Evolutionary conservation across 129 eudicot species (phyloP).

Genomic region (Mikania micrantha): DNA sequence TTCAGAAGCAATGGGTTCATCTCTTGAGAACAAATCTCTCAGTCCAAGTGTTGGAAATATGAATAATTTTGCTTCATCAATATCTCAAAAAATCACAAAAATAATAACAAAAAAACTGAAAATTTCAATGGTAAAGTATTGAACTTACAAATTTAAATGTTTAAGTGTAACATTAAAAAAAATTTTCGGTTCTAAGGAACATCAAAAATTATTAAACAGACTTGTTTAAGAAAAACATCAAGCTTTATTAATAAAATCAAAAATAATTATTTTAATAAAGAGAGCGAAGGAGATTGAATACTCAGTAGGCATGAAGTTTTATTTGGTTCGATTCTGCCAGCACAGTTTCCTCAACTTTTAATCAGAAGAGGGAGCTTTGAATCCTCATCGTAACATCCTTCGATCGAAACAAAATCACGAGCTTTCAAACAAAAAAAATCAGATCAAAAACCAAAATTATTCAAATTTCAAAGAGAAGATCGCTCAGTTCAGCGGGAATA

Average conservation of each 20-base stretch:
- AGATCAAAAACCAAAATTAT: not conserved
- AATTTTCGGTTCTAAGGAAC: no score
- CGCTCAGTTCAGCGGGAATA: not conserved
- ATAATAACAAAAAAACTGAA: no score
- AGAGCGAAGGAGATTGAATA: not conserved
- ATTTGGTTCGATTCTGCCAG: conserved; percentile 57
- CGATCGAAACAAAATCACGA: not conserved
- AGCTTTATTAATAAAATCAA: no score
- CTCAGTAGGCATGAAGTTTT: conserved; percentile 36
- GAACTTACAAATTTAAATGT: no score
- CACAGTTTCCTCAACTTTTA: conserved; percentile 31
- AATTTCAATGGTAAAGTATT: no score
- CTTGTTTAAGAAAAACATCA: not conserved
- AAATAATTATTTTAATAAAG: no score
- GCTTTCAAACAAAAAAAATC: not conserved
- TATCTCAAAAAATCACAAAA: conserved; percentile 16
- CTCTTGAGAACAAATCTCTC: conserved; percentile 33
- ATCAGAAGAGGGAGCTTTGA: conserved; percentile 55
- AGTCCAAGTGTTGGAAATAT: conserved; percentile 56
- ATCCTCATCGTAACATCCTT: conserved; percentile 42
- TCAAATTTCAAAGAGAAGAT: not conserved
- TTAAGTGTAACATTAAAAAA: no score
- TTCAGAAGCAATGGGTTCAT: conserved; percentile 32
- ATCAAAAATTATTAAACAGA: no score
- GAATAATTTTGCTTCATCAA: conserved; percentile 33